Evolutionary conservation across 352 stramenopile genomes (phyloP), one percentile per base, ranked within the genome.

Genomic region (Globisporangium splendens): DNA sequence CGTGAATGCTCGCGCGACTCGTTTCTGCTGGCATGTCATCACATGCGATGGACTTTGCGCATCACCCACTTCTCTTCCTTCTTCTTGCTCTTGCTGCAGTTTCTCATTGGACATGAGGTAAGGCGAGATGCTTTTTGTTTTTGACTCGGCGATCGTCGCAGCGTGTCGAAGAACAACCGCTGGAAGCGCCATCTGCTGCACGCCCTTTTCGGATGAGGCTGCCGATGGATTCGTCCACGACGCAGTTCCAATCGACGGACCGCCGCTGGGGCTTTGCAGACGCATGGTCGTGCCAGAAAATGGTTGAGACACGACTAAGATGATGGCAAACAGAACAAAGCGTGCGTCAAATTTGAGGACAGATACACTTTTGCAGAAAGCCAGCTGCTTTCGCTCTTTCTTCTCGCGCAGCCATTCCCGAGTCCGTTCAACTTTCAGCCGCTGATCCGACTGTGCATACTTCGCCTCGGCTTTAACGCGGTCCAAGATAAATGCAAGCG

Each of bases 391-490:
- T 73, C 67, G 62, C 61, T 54, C 24, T 20, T 66, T 47, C 22
- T 73, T 77, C 17, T 66, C 50, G 6, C 54, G 61, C 31, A 77
- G 42, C 41, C 46, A 48, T 31, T 69, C 61, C 8, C 56, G 66
- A 1, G 75, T 60, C 11, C 57, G 62, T 44, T 75, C 68, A 28
- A 75, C 69, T 33, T 72, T 76, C 18, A 70, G 38, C 15, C 62
- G 60, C 28, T 78, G 72, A 52, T 85, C 68, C 24, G 70, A 76
- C 13, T 75, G 52, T 24, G 72, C 65, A 38, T 80, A 68, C 39
- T 63, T 70, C 6, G 77, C 58, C 46, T 88, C 77, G 43, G 66
- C 73, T 57, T 81, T 70, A 8, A 86, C 61, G 1, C 75, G 70
- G 10, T 82, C 73, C 20, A 82, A 46, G 4, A 86, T 63, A 52